Percentiles rank a stretch among this genome's conserved stretches.
Evolutionary conservation across 768 basidiomycete species (phyloP).

Genomic region (Xerocomellus amylosporus): DNA sequence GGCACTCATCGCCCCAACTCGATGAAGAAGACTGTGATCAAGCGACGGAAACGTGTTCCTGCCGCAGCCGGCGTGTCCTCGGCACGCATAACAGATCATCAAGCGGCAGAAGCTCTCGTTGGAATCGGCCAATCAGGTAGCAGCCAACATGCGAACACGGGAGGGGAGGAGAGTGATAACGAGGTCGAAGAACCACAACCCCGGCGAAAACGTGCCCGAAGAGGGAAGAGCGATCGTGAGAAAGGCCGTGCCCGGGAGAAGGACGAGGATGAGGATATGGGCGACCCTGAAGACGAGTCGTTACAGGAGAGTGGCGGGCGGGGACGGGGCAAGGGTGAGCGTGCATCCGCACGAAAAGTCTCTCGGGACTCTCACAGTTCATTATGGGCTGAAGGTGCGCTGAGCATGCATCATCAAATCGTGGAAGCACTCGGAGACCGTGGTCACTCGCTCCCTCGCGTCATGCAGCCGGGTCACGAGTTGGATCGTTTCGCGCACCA

Average conservation of each 20-base stretch:
- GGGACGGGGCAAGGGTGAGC: conserved; percentile 37
- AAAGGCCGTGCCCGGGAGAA: conserved; percentile 36
- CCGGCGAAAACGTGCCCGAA: conserved; percentile 56
- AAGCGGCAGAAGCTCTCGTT: conserved; percentile 85
- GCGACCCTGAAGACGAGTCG: conserved; percentile 37
- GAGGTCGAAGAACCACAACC: conserved; percentile 46
- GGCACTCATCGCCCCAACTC: conserved; percentile 95
- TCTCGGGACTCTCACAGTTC: conserved; percentile 36
- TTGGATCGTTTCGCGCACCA: conserved; percentile 35
- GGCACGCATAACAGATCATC: conserved; percentile 72
- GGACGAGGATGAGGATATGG: conserved; percentile 51
- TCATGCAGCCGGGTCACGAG: conserved; percentile 28
- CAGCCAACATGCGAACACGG: conserved; percentile 35
- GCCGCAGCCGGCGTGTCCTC: conserved; percentile 58
- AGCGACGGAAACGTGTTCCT: conserved; percentile 94
- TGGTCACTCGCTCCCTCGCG: conserved; percentile 33
- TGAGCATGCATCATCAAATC: conserved; percentile 35
- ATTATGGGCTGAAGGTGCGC: conserved; percentile 34
- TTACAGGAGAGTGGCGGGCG: conserved; percentile 33
- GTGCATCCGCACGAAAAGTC: conserved; percentile 35
- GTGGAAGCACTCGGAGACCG: conserved; percentile 36
- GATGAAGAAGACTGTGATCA: conserved; percentile 99
- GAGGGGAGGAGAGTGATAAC: conserved; percentile 42
- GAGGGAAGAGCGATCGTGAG: conserved; percentile 36
- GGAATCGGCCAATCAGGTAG: conserved; percentile 63